Evolutionary conservation across 768 basidiomycete genomes (phyloP).

Genomic region (Dacryopinax spathularia): DNA sequence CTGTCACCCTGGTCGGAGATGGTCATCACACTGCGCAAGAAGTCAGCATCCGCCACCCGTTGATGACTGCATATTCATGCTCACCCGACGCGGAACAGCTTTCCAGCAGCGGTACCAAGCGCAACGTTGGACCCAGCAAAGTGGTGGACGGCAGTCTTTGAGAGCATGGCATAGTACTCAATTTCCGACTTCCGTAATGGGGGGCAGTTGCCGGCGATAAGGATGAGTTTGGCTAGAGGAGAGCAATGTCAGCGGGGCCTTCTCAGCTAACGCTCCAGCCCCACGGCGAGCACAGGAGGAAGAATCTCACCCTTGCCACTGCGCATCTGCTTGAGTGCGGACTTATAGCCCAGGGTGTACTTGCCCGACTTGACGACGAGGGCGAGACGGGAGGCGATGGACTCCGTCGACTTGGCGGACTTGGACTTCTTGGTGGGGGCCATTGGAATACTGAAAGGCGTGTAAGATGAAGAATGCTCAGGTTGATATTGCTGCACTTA

Average conservation of each 20-base stretch:
- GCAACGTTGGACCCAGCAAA: constrained; percentile 96
- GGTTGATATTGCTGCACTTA: background rate
- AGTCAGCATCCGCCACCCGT: background rate
- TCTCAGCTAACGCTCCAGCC: constrained; percentile 99
- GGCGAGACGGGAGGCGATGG: constrained; percentile 77
- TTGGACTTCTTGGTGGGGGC: constrained; percentile 93
- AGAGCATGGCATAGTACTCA: constrained; percentile 99
- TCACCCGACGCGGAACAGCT: constrained; percentile 95
- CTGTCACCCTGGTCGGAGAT: constrained; percentile 92
- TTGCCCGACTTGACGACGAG: constrained; percentile 99
- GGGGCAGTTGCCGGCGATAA: constrained; percentile 98
- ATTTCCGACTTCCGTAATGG: constrained; percentile 98
- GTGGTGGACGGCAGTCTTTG: constrained; percentile 97
- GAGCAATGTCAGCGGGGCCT: constrained; percentile 68
- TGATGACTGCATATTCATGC: constrained; percentile 17
- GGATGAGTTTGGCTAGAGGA: constrained; percentile 79
- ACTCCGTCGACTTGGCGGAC: constrained; percentile 83
- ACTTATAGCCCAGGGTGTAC: constrained; percentile 95
- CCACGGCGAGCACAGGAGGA: constrained; percentile 33
- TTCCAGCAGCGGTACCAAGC: constrained; percentile 96
- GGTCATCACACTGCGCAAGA: constrained; percentile 75
- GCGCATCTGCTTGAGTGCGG: constrained; percentile 96
- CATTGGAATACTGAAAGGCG: constrained; percentile 36
- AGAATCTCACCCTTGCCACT: constrained; percentile 77
- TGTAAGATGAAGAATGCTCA: background rate